phyloP scores from a whole-genome alignment of 2,329 filamentous ascomycete species.

The Sporothrix dimorphospora region DNA sequence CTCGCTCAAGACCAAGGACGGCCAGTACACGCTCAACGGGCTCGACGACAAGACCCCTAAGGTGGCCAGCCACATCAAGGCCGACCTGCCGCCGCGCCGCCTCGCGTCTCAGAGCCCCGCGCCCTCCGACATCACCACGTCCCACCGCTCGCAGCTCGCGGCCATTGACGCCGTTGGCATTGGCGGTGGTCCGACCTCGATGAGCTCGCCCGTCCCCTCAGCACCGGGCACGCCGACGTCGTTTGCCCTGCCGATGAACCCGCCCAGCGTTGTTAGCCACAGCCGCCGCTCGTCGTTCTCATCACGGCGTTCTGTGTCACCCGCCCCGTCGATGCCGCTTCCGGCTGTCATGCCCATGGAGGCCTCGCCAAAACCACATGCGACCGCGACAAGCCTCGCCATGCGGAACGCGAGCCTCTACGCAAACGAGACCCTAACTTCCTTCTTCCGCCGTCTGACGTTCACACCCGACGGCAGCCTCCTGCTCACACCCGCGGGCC shows the following conservation, averaged over 20 bases:
- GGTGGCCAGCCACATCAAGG: constrained; percentile 75
- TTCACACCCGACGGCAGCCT: constrained; percentile 96
- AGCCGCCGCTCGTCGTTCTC: constrained; percentile 95
- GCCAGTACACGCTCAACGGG: constrained; percentile 77
- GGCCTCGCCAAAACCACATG: constrained; percentile 77
- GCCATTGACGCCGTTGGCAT: constrained; percentile 54
- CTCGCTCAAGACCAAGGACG: constrained; percentile 92
- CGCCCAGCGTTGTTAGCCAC: constrained; percentile 83
- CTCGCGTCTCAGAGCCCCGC: constrained; percentile 92
- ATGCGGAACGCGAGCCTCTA: constrained; percentile 89
- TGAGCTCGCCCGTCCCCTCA: constrained; percentile 82
- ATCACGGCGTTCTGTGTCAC: constrained; percentile 83
- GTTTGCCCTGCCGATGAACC: constrained; percentile 91
- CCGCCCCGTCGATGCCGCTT: constrained; percentile 88
- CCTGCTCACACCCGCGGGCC: constrained; percentile 90
- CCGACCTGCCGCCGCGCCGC: constrained; percentile 88
- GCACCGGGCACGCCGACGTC: constrained; percentile 93
- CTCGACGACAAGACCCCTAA: constrained; percentile 72
- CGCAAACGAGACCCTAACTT: constrained; percentile 94
- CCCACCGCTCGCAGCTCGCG: constrained; percentile 65
- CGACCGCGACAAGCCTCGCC: constrained; percentile 46
- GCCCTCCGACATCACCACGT: constrained; percentile 69
- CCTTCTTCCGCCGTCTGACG: constrained; percentile 90
- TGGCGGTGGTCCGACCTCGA: constrained; percentile 47
- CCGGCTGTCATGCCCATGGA: constrained; percentile 95